These are phyloP conservation scores for Dryas alaskensis DNA, from an alignment of 306 rosid genomes.

Conservation along the genomic window DNA sequence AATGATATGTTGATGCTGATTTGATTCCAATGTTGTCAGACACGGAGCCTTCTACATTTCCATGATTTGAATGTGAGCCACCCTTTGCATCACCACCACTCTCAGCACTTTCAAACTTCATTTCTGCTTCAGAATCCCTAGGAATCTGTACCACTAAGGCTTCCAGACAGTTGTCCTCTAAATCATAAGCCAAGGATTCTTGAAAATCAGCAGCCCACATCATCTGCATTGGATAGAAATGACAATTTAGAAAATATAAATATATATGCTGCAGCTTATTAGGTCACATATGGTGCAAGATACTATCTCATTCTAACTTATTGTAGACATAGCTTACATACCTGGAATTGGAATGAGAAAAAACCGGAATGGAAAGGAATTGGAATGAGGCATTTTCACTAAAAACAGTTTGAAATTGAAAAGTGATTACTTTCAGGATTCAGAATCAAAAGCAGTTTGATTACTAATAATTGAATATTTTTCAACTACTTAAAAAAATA, in stretches of 20 bases:
- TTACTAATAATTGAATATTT: too few species aligned
- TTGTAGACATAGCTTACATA: not conserved
- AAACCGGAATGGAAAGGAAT: too few species aligned
- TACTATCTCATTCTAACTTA: not conserved
- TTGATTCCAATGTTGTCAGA: constrained; percentile 45
- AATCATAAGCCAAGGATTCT: constrained; percentile 57
- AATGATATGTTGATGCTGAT: constrained; percentile 48
- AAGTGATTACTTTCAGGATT: too few species aligned
- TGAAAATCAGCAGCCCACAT: constrained; percentile 98
- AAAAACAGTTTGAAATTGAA: too few species aligned
- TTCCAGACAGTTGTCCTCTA: constrained; percentile 66
- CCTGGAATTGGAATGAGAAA: too few species aligned
- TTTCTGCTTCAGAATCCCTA: constrained; percentile 42
- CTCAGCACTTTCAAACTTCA: constrained; percentile 39
- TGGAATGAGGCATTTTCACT: too few species aligned
- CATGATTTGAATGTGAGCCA: constrained; percentile 44
- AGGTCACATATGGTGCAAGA: not conserved
- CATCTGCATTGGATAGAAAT: constrained; percentile 59
- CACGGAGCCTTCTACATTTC: constrained; percentile 33
- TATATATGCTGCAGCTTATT: not conserved
- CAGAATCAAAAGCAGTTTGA: too few species aligned
- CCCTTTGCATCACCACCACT: constrained; percentile 40
- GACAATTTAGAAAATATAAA: constrained; percentile 10
- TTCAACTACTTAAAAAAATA: too few species aligned
- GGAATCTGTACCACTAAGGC: constrained; percentile 66